A percentile compares a stretch with the other conserved stretches of the same genome.
phyloP scores from a whole-genome alignment of 495 filamentous ascomycete genomes.

The Bryoglossum gracile region DNA sequence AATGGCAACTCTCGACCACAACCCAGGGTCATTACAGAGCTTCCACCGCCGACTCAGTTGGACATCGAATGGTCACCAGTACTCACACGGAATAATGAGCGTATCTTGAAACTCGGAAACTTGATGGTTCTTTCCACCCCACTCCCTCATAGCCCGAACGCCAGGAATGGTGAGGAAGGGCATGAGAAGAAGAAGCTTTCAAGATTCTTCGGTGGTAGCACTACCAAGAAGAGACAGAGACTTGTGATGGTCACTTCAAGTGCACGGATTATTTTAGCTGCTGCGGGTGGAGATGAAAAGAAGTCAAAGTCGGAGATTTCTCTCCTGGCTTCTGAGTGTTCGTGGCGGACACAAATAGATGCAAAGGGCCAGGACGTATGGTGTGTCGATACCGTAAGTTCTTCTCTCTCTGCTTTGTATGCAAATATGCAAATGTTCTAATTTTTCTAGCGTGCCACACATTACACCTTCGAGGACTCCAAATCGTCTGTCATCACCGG shows the following conservation, averaged over 20 bases:
- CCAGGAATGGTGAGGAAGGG: constrained; percentile 51
- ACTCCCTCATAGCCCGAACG: constrained; percentile 56
- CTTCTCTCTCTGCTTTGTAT: neutral
- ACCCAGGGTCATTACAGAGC: constrained; percentile 84
- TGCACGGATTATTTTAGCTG: constrained; percentile 79
- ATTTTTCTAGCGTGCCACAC: constrained; percentile 85
- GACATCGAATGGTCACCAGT: constrained; percentile 99
- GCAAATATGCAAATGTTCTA: neutral
- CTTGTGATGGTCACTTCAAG: constrained; percentile 94
- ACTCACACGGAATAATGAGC: constrained; percentile 79
- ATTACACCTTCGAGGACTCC: constrained; percentile 87
- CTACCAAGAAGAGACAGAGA: constrained; percentile 86
- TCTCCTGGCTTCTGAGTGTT: constrained; percentile 61
- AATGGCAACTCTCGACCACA: constrained; percentile 47
- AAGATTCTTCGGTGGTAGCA: constrained; percentile 82
- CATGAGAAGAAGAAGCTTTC: constrained; percentile 74
- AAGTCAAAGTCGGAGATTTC: constrained; percentile 87
- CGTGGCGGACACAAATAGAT: constrained; percentile 73
- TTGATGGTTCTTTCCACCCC: constrained; percentile 73
- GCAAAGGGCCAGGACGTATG: constrained; percentile 78
- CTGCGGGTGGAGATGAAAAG: constrained; percentile 94
- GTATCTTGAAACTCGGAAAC: constrained; percentile 92
- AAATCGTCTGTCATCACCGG: constrained; percentile 46
- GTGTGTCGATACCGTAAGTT: constrained; percentile 81
- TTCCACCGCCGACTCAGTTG: constrained; percentile 90